Percentiles rank a stretch among this genome's conserved stretches.
phyloP scores from a whole-genome alignment of 2,329 filamentous ascomycete species.

The Penicillium sp. region DNA sequence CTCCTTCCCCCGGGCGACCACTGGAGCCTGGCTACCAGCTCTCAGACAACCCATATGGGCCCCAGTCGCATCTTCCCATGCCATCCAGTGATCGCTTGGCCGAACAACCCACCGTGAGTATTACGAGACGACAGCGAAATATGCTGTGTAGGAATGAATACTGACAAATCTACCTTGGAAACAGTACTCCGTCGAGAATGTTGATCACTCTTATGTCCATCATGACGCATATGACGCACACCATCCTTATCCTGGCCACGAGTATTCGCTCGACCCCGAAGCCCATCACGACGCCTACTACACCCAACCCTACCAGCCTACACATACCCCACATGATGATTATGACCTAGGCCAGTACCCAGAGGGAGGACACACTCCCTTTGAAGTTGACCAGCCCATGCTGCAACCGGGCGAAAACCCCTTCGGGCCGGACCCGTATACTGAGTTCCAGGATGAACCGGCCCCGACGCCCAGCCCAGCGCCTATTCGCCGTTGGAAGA shows the following conservation, averaged over 20 bases:
- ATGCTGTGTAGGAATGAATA: not conserved
- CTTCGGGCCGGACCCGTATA: constrained; percentile 63
- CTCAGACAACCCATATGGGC: constrained; percentile 70
- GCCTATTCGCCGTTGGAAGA: constrained; percentile 88
- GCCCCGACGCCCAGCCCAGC: constrained; percentile 53
- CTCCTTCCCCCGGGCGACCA: constrained; percentile 75
- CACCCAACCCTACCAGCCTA: constrained; percentile 76
- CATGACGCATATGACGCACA: constrained; percentile 60
- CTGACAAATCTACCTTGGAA: constrained; percentile 10
- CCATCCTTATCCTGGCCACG: constrained; percentile 56
- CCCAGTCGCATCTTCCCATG: constrained; percentile 64
- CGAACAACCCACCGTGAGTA: constrained; percentile 78
- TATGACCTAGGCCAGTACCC: constrained; percentile 58
- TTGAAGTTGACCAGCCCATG: constrained; percentile 70
- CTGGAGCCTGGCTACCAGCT: constrained; percentile 72
- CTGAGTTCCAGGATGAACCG: constrained; percentile 46
- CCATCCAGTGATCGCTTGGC: constrained; percentile 73
- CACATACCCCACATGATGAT: constrained; percentile 55
- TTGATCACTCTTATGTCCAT: constrained; percentile 63
- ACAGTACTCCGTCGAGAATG: constrained; percentile 70
- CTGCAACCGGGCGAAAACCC: constrained; percentile 62
- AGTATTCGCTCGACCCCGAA: constrained; percentile 77
- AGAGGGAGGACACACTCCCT: constrained; percentile 55
- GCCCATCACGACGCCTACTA: constrained; percentile 87
- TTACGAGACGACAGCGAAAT: not conserved